phyloP scores from a whole-genome alignment of 2,329 filamentous ascomycete species.

The Microsporum audouinii region DNA sequence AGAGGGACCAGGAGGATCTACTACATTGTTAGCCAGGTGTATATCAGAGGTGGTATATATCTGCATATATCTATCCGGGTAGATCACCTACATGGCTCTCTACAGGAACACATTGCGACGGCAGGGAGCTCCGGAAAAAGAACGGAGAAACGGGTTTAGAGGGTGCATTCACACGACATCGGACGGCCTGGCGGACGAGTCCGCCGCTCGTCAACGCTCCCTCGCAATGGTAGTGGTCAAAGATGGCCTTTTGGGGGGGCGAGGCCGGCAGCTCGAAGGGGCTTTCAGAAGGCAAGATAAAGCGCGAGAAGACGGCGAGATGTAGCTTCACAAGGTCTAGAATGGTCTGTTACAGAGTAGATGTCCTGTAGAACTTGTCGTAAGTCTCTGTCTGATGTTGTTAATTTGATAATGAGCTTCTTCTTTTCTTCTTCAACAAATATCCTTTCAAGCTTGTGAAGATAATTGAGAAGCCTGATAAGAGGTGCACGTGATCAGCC shows the following conservation, averaged over 20 bases:
- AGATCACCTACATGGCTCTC: conserved; percentile 59
- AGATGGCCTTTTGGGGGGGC: neutral
- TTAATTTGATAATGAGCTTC: neutral
- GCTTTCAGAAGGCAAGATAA: neutral
- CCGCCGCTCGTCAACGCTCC: neutral
- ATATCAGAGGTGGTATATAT: neutral
- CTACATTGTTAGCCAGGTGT: conserved; percentile 8
- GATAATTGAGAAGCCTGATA: conserved; percentile 1
- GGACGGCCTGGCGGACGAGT: conserved; percentile 26
- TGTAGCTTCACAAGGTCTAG: neutral
- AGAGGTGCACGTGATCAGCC: neutral
- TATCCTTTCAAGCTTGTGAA: neutral
- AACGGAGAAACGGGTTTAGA: conserved; percentile 94
- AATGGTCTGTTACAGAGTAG: neutral
- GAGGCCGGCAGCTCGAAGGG: neutral
- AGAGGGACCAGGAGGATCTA: conserved; percentile 81
- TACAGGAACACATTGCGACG: conserved; percentile 78
- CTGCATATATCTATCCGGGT: neutral
- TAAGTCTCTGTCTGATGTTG: neutral
- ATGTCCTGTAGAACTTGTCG: neutral
- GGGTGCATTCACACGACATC: conserved; percentile 72
- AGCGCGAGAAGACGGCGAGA: neutral
- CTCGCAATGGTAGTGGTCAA: neutral
- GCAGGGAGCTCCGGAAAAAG: conserved; percentile 96
- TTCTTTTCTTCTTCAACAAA: neutral